These are phyloP conservation scores for Naganishia sp. DNA, from an alignment of 1,284 basidiomycete species.

Conservation along the genomic window DNA sequence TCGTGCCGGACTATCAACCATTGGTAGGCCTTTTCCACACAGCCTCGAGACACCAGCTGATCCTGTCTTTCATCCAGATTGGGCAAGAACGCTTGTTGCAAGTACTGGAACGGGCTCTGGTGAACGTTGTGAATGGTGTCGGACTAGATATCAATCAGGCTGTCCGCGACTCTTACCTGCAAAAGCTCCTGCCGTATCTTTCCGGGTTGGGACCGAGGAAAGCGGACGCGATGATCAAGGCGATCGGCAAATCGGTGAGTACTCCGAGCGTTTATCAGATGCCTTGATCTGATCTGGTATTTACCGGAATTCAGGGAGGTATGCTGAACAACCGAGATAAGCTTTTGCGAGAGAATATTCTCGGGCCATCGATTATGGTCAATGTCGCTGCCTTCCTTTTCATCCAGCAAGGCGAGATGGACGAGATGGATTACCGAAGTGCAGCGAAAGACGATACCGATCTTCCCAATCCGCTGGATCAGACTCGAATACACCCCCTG, in stretches of 20 bases:
- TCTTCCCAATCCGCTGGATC: slow-evolving; percentile 84
- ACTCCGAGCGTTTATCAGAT: slow-evolving; percentile 1
- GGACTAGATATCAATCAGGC: slow-evolving; percentile 96
- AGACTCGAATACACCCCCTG: slow-evolving; percentile 94
- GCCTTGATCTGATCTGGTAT: slow-evolving; percentile 2
- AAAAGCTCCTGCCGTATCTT: slow-evolving; percentile 83
- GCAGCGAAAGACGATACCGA: slow-evolving; percentile 55
- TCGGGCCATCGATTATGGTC: slow-evolving; percentile 84
- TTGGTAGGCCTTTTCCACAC: slow-evolving; percentile 59
- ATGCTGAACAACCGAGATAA: slow-evolving; percentile 79
- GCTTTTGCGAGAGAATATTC: slow-evolving; percentile 74
- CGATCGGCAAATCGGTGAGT: slow-evolving; percentile 71
- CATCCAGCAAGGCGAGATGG: slow-evolving; percentile 67
- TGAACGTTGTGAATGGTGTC: slow-evolving; percentile 85
- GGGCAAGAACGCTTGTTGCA: slow-evolving; percentile 79
- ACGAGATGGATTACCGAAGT: slow-evolving; percentile 25
- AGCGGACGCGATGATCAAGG: slow-evolving; percentile 79
- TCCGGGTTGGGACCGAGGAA: slow-evolving; percentile 95
- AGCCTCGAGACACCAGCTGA: slow-evolving; percentile 1
- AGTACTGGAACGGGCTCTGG: slow-evolving; percentile 81
- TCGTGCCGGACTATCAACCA: slow-evolving; percentile 75
- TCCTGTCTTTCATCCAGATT: slow-evolving; percentile 59
- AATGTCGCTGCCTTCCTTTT: slow-evolving; percentile 89
- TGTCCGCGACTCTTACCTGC: slow-evolving; percentile 81
- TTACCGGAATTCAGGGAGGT: slow-evolving; percentile 63